phyloP scores from a whole-genome alignment of 2,329 filamentous ascomycete genomes.

The Alternaria longipes region DNA sequence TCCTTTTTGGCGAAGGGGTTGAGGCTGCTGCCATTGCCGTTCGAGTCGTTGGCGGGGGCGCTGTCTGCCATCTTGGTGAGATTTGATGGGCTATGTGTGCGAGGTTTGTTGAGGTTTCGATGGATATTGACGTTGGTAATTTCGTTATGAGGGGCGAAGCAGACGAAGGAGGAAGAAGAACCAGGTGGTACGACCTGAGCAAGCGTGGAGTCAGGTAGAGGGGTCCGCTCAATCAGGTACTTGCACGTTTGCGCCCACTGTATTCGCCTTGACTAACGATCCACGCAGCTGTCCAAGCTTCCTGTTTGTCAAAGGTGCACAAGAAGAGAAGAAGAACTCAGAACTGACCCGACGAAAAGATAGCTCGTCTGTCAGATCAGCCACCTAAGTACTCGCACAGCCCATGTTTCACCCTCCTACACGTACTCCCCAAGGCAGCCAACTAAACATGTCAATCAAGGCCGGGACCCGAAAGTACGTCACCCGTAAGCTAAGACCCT shows the following conservation, averaged over 20 bases:
- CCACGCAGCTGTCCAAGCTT: neutral
- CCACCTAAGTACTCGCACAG: constrained; percentile 1
- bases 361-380: neutral
- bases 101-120: neutral
- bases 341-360: neutral
- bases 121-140: neutral
- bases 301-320: neutral
- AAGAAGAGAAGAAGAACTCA: neutral
- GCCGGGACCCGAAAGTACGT: constrained; percentile 10
- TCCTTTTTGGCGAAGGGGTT: constrained; percentile 82
- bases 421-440: neutral
- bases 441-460: constrained; percentile 1
- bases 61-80: constrained; percentile 21
- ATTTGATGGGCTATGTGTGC: neutral
- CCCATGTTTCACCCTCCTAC: constrained; percentile 1
- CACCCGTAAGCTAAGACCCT: constrained; percentile 8
- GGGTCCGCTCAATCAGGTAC: neutral
- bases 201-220: neutral
- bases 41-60: constrained; percentile 3
- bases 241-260: constrained; percentile 1
- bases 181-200: neutral
- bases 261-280: neutral
- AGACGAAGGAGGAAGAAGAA: neutral
- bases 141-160: neutral
- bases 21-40: constrained; percentile 62